Percentiles rank a stretch among this genome's conserved stretches.
Evolutionary conservation across 495 filamentous ascomycete genomes (phyloP).

Genomic region (Hypoxylon rickii): DNA sequence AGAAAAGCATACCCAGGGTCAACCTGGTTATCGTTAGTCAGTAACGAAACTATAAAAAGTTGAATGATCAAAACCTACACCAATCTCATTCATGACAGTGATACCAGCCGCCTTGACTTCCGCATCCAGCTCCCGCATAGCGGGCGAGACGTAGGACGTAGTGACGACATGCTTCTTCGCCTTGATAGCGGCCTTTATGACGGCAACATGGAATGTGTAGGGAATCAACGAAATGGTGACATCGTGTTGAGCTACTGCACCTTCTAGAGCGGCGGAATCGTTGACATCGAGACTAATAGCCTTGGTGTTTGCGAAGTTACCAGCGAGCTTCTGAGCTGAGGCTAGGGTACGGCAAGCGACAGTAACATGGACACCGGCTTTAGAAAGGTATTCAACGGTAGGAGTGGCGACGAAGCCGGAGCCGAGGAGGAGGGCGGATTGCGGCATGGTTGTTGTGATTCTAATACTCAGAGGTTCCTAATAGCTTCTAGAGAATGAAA

Average conservation of each 20-base stretch:
- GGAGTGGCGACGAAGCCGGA: not conserved
- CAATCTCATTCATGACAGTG: conserved; percentile 98
- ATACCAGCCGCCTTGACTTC: conserved; percentile 90
- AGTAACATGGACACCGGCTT: not conserved
- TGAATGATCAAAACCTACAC: no score
- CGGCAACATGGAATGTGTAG: conserved; percentile 86
- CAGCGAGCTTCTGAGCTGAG: conserved; percentile 72
- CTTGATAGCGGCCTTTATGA: conserved; percentile 93
- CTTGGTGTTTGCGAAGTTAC: conserved; percentile 69
- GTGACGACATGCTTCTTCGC: conserved; percentile 96
- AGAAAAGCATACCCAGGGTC: no score
- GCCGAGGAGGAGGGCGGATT: not conserved
- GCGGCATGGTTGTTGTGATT: no score
- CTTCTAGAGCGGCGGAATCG: conserved; percentile 73
- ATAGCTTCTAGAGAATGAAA: no score
- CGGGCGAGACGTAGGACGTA: conserved; percentile 91
- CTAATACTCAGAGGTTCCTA: no score
- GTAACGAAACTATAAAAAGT: no score
- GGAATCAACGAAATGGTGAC: conserved; percentile 85
- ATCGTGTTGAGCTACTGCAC: conserved; percentile 75
- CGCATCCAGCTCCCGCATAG: conserved; percentile 86
- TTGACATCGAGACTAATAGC: conserved; percentile 84
- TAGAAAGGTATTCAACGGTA: not conserved
- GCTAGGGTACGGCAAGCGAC: conserved; percentile 82
- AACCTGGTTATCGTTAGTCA: no score